These are phyloP conservation scores for Alternaria sp. DNA, from an alignment of 2,329 filamentous ascomycete genomes.

Conservation along the genomic window DNA sequence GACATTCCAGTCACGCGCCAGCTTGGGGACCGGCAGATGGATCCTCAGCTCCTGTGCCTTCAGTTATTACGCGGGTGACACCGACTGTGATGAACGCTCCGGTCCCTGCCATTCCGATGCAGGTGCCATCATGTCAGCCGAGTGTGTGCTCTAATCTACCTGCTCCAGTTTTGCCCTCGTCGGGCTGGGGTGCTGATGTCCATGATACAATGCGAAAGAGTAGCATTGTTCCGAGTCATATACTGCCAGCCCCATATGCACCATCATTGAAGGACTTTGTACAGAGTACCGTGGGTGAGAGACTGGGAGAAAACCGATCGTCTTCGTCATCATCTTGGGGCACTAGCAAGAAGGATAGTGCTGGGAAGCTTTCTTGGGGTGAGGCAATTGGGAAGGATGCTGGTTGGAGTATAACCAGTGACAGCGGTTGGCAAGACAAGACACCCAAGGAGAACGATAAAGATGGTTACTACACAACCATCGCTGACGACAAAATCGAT, in stretches of 20 bases:
- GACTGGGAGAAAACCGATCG: not conserved
- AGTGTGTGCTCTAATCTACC: slow-evolving; percentile 3
- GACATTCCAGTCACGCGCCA: not conserved
- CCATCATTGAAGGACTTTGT: not conserved
- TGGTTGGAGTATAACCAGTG: not conserved
- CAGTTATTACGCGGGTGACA: not conserved
- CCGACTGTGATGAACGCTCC: slow-evolving; percentile 21
- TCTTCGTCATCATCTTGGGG: slow-evolving; percentile 21
- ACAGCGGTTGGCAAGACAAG: slow-evolving; percentile 1
- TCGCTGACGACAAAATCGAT: not conserved
- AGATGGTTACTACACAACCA: not conserved
- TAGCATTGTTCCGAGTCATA: slow-evolving; percentile 4
- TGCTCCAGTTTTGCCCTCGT: slow-evolving; percentile 3
- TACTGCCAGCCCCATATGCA: slow-evolving; percentile 22
- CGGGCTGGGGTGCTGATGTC: slow-evolving; percentile 14
- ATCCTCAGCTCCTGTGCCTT: not conserved
- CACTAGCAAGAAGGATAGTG: not conserved
- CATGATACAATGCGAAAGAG: slow-evolving; percentile 9
- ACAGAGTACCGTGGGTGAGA: not conserved
- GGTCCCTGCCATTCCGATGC: not conserved
- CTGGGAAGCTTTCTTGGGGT: not conserved
- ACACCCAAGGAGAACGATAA: not conserved
- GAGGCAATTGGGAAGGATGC: not conserved
- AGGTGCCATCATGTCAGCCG: not conserved
- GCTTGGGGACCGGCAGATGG: not conserved